Percentiles rank a stretch among this genome's conserved stretches.
These are phyloP conservation scores for Blastocystis sp. DNA, from an alignment of 352 stramenopile species.

Conservation along the genomic window DNA sequence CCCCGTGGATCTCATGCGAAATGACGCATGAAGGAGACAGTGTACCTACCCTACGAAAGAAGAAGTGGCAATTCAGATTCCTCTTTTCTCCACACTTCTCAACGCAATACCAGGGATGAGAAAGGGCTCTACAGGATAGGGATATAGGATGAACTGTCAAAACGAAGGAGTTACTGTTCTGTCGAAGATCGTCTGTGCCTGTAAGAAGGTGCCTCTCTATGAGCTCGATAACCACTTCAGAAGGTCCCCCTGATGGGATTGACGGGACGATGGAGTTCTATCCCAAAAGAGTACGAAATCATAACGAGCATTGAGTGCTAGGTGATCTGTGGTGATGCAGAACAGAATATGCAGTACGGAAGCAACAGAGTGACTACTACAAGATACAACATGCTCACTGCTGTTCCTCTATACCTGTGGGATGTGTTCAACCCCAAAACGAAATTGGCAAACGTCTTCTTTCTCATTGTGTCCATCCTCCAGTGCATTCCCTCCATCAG, in stretches of 20 bases:
- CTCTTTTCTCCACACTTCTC: not conserved
- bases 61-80: not conserved
- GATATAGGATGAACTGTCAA: not conserved
- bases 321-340: slow-evolving; percentile 19
- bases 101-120: not conserved
- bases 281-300: slow-evolving; percentile 19
- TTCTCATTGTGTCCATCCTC: slow-evolving; percentile 62
- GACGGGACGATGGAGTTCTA: not conserved
- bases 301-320: not conserved
- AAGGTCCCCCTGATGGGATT: not conserved
- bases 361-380: slow-evolving; percentile 43
- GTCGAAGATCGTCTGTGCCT: too few relatives aligned
- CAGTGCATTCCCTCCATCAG: slow-evolving; percentile 67
- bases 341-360: slow-evolving; percentile 14
- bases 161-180: not conserved
- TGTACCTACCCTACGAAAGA: too few relatives aligned
- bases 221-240: not conserved
- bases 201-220: too few relatives aligned
- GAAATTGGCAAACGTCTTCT: slow-evolving; percentile 67
- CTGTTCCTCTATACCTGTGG: slow-evolving; percentile 59
- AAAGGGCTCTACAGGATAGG: not conserved
- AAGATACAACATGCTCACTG: slow-evolving; percentile 39
- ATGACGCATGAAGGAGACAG: too few relatives aligned
- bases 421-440: slow-evolving; percentile 70
- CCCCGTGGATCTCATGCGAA: too few relatives aligned